Conservation (phyloP, 2,329 filamentous ascomycete genomes). For the Aureobasidium sp. region DNA sequence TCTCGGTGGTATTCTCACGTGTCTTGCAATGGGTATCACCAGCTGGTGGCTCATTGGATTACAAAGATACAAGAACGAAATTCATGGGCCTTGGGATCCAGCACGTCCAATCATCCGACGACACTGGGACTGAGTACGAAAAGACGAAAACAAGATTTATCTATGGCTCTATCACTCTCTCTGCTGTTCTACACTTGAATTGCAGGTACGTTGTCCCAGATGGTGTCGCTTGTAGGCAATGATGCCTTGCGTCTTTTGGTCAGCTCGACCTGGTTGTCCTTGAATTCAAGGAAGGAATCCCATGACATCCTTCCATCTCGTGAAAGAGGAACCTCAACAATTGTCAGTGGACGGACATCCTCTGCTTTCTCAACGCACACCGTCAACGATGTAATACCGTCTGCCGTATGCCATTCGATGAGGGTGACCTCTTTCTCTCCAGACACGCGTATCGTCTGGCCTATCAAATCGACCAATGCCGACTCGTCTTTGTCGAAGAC, state of each 20-base stretch:
- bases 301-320: background rate
- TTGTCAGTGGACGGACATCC: background rate
- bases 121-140: constrained; percentile 38
- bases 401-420: background rate
- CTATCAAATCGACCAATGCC: constrained; percentile 5
- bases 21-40: constrained; percentile 79
- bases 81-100: constrained; percentile 95
- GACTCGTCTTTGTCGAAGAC: constrained; percentile 5
- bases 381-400: background rate
- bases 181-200: background rate
- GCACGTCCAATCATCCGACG: constrained; percentile 79
- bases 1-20: constrained; percentile 64
- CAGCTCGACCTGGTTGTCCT: background rate
- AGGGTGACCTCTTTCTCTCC: background rate
- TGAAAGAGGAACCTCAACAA: background rate
- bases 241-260: background rate
- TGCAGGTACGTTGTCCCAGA: background rate
- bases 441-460: background rate
- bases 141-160: background rate
- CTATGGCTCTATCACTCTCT: background rate
- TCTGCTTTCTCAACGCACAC: background rate
- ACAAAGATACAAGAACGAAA: constrained; percentile 99
- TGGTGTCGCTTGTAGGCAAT: background rate
- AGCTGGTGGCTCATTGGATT: constrained; percentile 97
- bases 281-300: background rate